These are phyloP conservation scores for Blastocystis sp. DNA, from an alignment of 352 stramenopile genomes.

Conservation along the genomic window DNA sequence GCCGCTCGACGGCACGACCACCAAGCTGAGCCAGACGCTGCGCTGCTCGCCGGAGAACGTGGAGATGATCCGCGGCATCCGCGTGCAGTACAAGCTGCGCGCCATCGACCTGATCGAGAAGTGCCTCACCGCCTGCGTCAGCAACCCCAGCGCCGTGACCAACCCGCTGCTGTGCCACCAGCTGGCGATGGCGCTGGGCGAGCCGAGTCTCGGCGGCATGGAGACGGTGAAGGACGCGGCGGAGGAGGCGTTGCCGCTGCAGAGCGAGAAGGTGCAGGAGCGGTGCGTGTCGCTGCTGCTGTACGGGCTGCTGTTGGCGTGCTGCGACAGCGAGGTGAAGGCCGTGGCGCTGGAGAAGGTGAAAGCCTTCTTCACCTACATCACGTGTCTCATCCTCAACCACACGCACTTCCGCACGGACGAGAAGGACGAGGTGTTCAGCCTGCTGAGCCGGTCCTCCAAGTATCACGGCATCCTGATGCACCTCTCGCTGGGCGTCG, in stretches of 20 bases:
- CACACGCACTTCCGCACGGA: neutral
- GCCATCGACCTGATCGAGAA: conserved; percentile 26
- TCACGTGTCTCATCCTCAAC: conserved; percentile 22
- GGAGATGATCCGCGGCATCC: neutral
- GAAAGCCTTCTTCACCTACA: neutral
- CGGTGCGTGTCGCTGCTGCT: conserved; percentile 18
- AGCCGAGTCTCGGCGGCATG: neutral
- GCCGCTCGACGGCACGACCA: conserved; percentile 6
- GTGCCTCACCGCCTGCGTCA: conserved; percentile 1
- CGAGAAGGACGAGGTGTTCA: neutral
- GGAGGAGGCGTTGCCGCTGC: neutral
- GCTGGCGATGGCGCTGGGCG: neutral
- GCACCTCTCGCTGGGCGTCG: neutral
- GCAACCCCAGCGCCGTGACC: neutral
- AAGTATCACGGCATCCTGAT: neutral
- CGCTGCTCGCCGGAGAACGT: neutral
- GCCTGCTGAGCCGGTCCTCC: neutral
- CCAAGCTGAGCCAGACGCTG: conserved; percentile 19
- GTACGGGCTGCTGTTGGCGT: conserved; percentile 47
- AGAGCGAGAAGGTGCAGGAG: neutral
- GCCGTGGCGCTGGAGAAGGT: neutral
- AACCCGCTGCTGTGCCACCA: neutral
- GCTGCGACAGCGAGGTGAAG: conserved; percentile 40
- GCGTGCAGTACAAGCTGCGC: conserved; percentile 32
- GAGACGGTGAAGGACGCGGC: no score